Base-by-base conservation (phyloP, 1,139 yeast species). In the Oligophagozyma castellii region DNA sequence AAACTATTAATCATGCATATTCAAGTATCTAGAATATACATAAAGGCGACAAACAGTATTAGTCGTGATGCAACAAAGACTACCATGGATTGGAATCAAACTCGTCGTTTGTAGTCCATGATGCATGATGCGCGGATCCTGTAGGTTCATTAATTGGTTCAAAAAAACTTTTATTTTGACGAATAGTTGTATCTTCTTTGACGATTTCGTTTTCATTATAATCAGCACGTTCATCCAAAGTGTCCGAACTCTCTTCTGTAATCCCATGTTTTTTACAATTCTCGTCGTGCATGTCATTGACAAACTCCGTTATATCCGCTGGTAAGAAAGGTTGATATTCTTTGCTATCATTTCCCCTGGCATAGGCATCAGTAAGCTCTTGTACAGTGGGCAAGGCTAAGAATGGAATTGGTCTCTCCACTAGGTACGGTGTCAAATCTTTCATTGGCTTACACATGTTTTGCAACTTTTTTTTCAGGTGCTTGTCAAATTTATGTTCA, bases 301-400 rank as follows among this genome's bases (percentile, higher is more conserved):
- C 55, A 28, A 65, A 70, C 46, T 78, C 92, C 34, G 70, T 54
- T 3, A 76, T 55, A 5, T 61, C 63, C 16, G 70, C 54, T 1
- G 84, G 80, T 30, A 78, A 53, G 14, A 68, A 57, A 2, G 92
- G 89, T 44, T 72, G 78, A 42, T 59, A 72, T 5, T 34, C 33
- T 14, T 37, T 31, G 12, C 37, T 36, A 33, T 67, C 75, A 14
- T 67, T 46, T 3, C 79, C 80, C 1, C 74, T 62, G 1, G 83
- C 80, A 46, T 71, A 77, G 28, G 60, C 61, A 35, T 61, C 69
- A 13, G 76, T 61, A 36, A 77, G 48, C 47, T 76, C 84, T 1
- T 66, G 54, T 12, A 67, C 45, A 25, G 70, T 72, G 3, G 86
- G 84, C 26, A 77, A 53, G 0, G 67, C 63, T 7, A 73, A 36